Evolutionary conservation across 1,284 basidiomycete genomes (phyloP), one percentile per base, ranked within the genome.

Genomic region (Hypsizygus ulmarius): DNA sequence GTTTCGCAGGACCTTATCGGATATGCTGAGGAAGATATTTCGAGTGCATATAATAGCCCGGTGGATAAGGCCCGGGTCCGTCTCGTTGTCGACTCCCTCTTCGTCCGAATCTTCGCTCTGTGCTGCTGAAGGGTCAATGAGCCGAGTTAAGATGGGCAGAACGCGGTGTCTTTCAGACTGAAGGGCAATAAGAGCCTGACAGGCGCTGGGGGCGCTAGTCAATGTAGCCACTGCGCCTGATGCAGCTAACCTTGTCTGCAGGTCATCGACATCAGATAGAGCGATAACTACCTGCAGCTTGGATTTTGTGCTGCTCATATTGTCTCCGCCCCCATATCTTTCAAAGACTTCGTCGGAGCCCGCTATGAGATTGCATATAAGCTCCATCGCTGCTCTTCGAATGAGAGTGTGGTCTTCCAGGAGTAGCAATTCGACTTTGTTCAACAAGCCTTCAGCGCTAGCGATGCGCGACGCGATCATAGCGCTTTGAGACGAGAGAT

Each of bases 351-450:
- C 69, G 39, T 93, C 87, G 16, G 84, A 88, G 2, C 86, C 86
- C 10, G 76, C 81, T 36, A 93, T 77, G 19, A 99, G 77, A 66
- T 99, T 99, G 74, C 95, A 98, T 1, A 95, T 73, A n/a, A 98
- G 79, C 67, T 99, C 93, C 45, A 86, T 86, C 0, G 93, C 84
- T 0, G 96, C 95, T 49, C 96, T 76, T 14, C 93, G 81, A 39
- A 96, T 74, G 54, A 98, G 77, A 0, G 66, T 68, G 62, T 97
- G 88, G 47, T 94, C 90, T 59, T 92, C 89, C 28, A 96, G 69
- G 61, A 97, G 76, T 16, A 92, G 64, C n/a, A 90, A 76, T 61
- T 96, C 93, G 5, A 91, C 73, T 51, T 81, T 83, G 60, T 74
- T 73, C 41, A 92, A 60, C 16, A 94, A 63, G 2, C 81, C 79